Evolutionary conservation across 2,329 filamentous ascomycete genomes (phyloP), one percentile per base, ranked within the genome.

Genomic region (Cyanodermella asteris): DNA sequence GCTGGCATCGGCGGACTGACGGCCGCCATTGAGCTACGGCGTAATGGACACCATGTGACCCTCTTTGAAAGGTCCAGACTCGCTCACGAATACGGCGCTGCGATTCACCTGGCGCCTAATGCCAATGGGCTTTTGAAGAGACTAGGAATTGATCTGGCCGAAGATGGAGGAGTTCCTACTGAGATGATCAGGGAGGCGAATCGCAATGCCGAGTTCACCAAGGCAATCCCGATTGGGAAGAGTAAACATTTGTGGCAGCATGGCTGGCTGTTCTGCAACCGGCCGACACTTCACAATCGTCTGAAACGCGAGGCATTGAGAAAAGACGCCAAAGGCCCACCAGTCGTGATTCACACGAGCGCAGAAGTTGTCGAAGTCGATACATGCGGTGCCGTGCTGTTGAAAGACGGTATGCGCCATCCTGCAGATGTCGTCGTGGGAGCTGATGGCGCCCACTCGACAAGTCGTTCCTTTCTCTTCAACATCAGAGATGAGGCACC

Each of bases 1-100:
- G 49, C 47, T 11, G 50, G 51, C 5, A 41, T 55, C 14, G 50
- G 48, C 3, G 51, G 51, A 7, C 40, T 55, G 6, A 47, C 51
- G 10, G 48, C 53, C 11, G 45, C 51, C 6, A 52, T 55, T 26
- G 47, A 51, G 30, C 45, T 49, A 16, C 44, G 47, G 13, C 37
- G 46, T 5, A 44, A 47, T 15, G 50, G 49, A 2, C 46, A 46
- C 20, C 34, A 37, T 9, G 46, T 56, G 3, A 53, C 47, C 0
- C 46, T 56, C 1, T 38, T 56, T 3, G 53, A 56, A 34, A 7
- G n/a, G 17, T 16, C 12, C 2, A 18, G 16, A 12, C 20, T 29
- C 16, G 26, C 10, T 26, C 4, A 23, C 14, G 12, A 29, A 24
- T 27, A 51, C 16, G 36, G 35, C 4, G 35, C 36, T 11, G 36